Base-by-base conservation (phyloP, 768 basidiomycete genomes). In the Coprinopsis sp. region DNA sequence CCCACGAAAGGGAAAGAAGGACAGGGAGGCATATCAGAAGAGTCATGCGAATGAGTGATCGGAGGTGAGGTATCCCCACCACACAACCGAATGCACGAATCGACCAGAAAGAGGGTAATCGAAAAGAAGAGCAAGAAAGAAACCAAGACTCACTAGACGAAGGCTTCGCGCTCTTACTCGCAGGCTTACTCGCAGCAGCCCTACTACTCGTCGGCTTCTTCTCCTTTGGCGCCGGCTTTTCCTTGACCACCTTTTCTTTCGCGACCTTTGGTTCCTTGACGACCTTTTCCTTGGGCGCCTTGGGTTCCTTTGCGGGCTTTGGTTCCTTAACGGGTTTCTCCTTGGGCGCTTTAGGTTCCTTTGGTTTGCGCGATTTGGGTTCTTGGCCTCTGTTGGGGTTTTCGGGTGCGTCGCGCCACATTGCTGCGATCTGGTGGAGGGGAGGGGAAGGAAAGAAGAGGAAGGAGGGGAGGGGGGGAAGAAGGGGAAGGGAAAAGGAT, bases 301-400 rank as follows among this genome's bases (percentile, higher is more conserved):
- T 18, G 34, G 34, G 16, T 8, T 8, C 34, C 21, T 36, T 18
- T 18, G 34, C 34, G 16, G 34, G 34, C 34, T 36, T 36, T 11
- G 34, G 8, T 36, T 36, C 16, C 6, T 8, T 8, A 8, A 18
- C 38, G 22, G 38, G 38, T 24, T 39, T 39, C 16, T 39, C 38
- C 22, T 39, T 39, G 19, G 38, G 19, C 22, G 38, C 38, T 39
- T 39, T 39, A 16, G 38, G 18, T 24, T 59, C 38, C 10, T 24
- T 19, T 10, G 38, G 19, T 24, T 39, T 28, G 16, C 33, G 33
- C 28, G 37, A 24, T 51, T 74, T 78, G 25, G 68, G 57, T 14
- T 71, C 73, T 48, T 77, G 71, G 16, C 80, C 81, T 21, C 78
- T 74, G 49, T 79, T 82, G 1, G 82, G 81, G 56, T 84, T 84